Evolutionary conservation across 306 rosid species (phyloP), one percentile per base, ranked within the genome.

Genomic region (Argentina anserina): DNA sequence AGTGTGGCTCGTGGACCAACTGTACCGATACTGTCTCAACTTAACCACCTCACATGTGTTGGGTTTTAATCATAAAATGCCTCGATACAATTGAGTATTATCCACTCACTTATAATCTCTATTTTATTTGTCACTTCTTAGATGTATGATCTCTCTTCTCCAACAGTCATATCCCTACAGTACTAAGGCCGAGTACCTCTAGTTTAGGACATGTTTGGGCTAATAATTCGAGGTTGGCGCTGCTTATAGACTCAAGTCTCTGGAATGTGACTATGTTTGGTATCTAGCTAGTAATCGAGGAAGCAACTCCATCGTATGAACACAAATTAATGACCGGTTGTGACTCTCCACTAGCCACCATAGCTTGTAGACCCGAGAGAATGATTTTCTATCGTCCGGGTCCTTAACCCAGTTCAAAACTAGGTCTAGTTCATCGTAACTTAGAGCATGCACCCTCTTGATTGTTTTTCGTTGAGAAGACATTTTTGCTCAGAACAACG

Each of bases 321-420:
- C 26, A 37, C 69, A 72, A 4, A 73, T 26, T 31, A 70, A 77
- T 9, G 53, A 73, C 34, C 79, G 70, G 40, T 71, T 68, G 0
- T 36, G 65, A 29, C 85, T 60, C 70, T 81, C 81, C 25, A 60
- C 65, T 52, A 65, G 37, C 58, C 61, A 56, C 73, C 85, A 77
- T 29, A 73, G 65, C 59, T 73, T 77, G 68, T 70, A 76, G 70
- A 77, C 85, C 11, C 33, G 34, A 26, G 85, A 72, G 64, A 68
- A n/a, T 0, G 73, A 76, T 34, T 52, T 61, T 49, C 81, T 61
- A 13, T 60, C 26, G 26, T 50, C n/a, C 1, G 31, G 47, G 65
- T 52, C 73, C 36, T 25, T 6, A 20, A 81, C 11, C 65, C 73
- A 36, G 7, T 69, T 45, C 21, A 81, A 63, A 37, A 77, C 73